phyloP scores from a whole-genome alignment of 768 basidiomycete species.

The Suillus lakei region DNA sequence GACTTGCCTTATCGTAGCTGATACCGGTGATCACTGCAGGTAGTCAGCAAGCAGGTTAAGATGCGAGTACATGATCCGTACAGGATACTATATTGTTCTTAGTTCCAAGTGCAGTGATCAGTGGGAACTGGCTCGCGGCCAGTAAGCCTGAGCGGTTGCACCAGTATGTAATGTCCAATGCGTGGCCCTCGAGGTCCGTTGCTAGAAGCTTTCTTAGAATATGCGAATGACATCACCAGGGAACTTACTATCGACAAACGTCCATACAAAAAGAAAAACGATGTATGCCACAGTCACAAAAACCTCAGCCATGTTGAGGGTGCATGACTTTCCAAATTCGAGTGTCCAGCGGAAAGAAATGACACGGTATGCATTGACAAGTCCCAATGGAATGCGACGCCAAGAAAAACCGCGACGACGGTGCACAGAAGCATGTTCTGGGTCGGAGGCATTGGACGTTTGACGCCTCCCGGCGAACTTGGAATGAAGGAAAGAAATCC shows the following conservation, averaged over 20 bases:
- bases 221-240: neutral
- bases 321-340: conserved; percentile 44
- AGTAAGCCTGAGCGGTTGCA: conserved; percentile 46
- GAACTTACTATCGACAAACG: conserved; percentile 50
- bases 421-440: conserved; percentile 7
- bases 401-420: conserved; percentile 44
- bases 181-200: conserved; percentile 21
- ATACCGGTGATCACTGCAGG: conserved; percentile 54
- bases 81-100: conserved; percentile 60
- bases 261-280: conserved; percentile 44
- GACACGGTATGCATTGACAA: conserved; percentile 47
- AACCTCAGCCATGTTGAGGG: conserved; percentile 46
- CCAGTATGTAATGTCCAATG: conserved; percentile 26
- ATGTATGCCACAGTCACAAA: conserved; percentile 52
- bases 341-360: conserved; percentile 50
- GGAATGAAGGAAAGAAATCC: conserved; percentile 17
- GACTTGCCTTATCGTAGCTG: conserved; percentile 49
- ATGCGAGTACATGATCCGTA: conserved; percentile 23
- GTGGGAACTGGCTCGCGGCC: conserved; percentile 52
- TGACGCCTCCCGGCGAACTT: conserved; percentile 11
- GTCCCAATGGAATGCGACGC: conserved; percentile 39
- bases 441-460: neutral
- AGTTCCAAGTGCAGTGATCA: conserved; percentile 61
- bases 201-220: conserved; percentile 17
- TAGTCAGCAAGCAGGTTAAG: neutral